Base-by-base conservation (phyloP, 2,329 filamentous ascomycete species). In the Alternaria infectoria region DNA sequence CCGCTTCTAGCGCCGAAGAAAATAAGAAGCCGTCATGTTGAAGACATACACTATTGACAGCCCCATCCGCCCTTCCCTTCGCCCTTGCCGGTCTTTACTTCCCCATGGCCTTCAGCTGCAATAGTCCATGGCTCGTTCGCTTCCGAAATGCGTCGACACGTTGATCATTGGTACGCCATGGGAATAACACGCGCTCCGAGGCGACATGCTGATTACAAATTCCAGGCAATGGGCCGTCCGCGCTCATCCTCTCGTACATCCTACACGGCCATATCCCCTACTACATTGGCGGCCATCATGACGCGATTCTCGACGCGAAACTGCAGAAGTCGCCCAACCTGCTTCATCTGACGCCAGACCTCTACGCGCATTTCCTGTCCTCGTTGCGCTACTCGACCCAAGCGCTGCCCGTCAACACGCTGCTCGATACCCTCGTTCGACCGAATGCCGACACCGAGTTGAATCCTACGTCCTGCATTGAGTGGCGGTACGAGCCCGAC, bases 241-340 rank as follows among this genome's bases (percentile, higher is more conserved):
- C 87, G 55, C 82, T 89, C 78, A 86, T 89, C 68, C 81, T 89
- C 36, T 88, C 86, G 49, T 89, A 87, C 74, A 87, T 89, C 46
- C 83, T 89, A 26, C 87, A 89, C 76, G 87, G 87, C 40, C 82
- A 89, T 70, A 80, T 88, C 57, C 87, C 87, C 6, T 84, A 83
- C 71, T 89, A 89, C 69, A 77, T 82, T 40, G 77, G 82, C 57
- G 83, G 83, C 36, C 87, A 89, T 76, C 86, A 87, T 36, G 87
- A 89, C 74, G 77, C 81, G 28, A 79, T 89, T 19, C 81, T 89
- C 8, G 83, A 88, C 72, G 75, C 81, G 44, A 89, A 88, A 69
- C 79, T 89, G n/a, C 80, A 79, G 51, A 75, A 80, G 54, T 67
- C 78, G 3, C 79, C 83, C 6, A 81, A 83, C 51, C 79, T 88